Evolutionary conservation across 192 early-diverging fungal genomes (phyloP).

Genomic region (Umbelopsis vinacea): DNA sequence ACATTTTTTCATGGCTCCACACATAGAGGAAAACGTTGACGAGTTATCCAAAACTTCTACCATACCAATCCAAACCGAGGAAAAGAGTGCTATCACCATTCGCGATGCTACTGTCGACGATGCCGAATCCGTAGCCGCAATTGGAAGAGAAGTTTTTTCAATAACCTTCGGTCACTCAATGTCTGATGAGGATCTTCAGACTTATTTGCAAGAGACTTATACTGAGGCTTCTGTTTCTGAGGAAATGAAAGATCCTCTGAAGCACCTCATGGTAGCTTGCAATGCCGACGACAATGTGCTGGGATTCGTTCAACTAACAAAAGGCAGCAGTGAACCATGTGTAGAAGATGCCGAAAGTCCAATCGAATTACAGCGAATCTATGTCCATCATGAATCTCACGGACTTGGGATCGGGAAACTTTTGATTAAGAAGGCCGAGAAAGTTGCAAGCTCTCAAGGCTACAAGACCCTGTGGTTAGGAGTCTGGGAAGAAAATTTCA

Average conservation of each 20-base stretch:
- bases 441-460: slow-evolving; percentile 1
- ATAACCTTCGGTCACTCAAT: background rate
- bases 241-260: background rate
- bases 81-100: background rate
- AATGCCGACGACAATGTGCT: slow-evolving; percentile 8
- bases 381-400: slow-evolving; percentile 13
- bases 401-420: slow-evolving; percentile 7
- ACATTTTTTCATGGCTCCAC: background rate
- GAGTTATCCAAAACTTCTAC: background rate
- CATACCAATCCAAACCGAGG: background rate
- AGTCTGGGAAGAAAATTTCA: slow-evolving; percentile 33
- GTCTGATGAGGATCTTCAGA: background rate
- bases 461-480: slow-evolving; percentile 28
- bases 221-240: background rate
- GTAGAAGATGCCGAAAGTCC: slow-evolving; percentile 5
- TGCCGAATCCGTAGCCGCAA: background rate
- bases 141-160: background rate
- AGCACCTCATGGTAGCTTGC: slow-evolving; percentile 4
- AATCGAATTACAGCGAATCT: slow-evolving; percentile 13
- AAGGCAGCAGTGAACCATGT: slow-evolving; percentile 23
- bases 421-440: slow-evolving; percentile 14
- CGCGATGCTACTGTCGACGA: slow-evolving; percentile 1
- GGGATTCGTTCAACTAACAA: slow-evolving; percentile 12
- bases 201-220: slow-evolving; percentile 5
- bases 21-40: background rate